Evolutionary conservation across 352 stramenopile genomes (phyloP), one percentile per base, ranked within the genome.

Genomic region (Thalassiosira oceanica): DNA sequence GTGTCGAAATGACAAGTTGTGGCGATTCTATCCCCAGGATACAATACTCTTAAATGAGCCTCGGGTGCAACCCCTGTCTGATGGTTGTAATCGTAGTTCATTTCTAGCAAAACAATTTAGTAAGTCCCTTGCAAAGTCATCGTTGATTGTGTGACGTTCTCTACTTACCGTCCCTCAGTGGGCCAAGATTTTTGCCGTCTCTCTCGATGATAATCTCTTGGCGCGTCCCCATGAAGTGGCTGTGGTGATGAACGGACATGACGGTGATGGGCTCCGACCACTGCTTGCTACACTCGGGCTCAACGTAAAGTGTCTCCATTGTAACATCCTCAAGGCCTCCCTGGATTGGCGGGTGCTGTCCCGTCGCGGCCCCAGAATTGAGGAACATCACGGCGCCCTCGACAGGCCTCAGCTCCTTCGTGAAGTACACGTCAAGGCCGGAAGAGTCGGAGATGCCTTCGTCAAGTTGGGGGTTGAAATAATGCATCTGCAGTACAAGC

Each of bases 401-500:
- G 15, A 50, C 15, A 10, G 41, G 31, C 3, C 18, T 11, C 2
- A 41, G 28, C 1, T 62, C 53, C 11, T 23, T 52, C 20, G 53
- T 62, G 6, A 29, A 41, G 39, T 53, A 53, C 2, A 52, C 11
- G 20, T 27, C 7, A 2, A 62, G 20, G 4, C 53, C 53, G 31
- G 37, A 52, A 41, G 10, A 44, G 16, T 62, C 53, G 18, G 33
- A 27, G 2, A 52, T n/a, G 15, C 16, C 39, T 23, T 31, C 23
- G 15, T 28, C 20, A 11, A 62, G 37, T 10, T 23, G 20, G 13
- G 53, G 53, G 39, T 62, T 62, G 26, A 52, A 62, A 24, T 62
- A 62, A 41, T 62, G 53, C 23, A 53, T 52, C 27, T 62, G 53
- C 2, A 62, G 7, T 2, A 62, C 36, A 13, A 62, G 8, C n/a